Conservation (phyloP, 129 eudicot genomes). For the Helianthus tuberosus region DNA sequence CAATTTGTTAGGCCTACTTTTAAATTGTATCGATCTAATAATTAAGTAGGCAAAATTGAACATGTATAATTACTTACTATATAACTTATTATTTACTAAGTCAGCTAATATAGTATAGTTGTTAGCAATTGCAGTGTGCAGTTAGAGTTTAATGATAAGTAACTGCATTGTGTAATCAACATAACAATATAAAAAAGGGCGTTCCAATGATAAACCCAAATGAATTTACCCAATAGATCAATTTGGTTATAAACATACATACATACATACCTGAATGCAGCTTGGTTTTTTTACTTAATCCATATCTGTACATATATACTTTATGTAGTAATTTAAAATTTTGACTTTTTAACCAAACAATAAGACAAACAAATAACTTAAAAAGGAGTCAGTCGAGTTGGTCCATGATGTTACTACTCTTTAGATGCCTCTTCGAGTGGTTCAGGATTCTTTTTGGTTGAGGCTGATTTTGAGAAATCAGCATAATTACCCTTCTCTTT, state of each 20-base stretch:
- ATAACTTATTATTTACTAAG: no score
- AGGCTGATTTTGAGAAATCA: conserved; percentile 53
- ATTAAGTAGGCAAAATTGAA: no score
- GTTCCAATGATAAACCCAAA: neutral
- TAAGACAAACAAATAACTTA: neutral
- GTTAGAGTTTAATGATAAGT: no score
- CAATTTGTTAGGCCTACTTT: no score
- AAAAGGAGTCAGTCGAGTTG: neutral
- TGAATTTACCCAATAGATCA: neutral
- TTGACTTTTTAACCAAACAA: neutral
- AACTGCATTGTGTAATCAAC: no score
- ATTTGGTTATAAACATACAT: neutral
- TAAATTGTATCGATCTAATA: no score
- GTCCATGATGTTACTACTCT: neutral
- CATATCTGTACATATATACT: neutral
- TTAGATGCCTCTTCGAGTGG: conserved; percentile 4
- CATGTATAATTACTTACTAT: no score
- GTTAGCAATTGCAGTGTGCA: no score
- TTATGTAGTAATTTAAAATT: no score
- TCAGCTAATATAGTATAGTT: no score
- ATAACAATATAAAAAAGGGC: no score
- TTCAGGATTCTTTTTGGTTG: conserved; percentile 46
- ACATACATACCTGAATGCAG: neutral
- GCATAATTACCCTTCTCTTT: conserved; percentile 72
- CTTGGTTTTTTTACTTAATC: neutral